phyloP scores from a whole-genome alignment of 1,284 basidiomycete genomes.

The Peniophora sp. region DNA sequence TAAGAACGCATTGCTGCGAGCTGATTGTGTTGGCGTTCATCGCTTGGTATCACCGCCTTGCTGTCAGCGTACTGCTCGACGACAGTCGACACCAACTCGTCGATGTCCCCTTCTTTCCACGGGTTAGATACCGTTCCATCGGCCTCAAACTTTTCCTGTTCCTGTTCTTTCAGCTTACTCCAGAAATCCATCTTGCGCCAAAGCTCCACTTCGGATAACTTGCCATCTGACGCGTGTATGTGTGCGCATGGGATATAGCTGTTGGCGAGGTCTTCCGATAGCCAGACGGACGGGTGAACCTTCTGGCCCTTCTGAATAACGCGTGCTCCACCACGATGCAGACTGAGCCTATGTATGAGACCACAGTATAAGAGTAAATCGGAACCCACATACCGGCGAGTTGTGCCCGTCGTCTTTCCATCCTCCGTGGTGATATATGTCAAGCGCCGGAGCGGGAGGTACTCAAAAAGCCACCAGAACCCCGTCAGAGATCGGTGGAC shows the following conservation, averaged over 20 bases:
- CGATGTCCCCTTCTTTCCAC: neutral
- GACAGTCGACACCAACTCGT: too few species aligned
- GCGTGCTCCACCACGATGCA: conserved; percentile 1
- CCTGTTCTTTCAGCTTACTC: neutral
- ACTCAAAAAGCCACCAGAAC: conserved; percentile 16
- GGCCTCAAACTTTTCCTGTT: neutral
- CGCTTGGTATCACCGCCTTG: too few species aligned
- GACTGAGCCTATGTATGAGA: neutral
- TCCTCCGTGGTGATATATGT: conserved; percentile 10
- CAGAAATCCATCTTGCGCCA: neutral
- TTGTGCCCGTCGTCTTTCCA: conserved; percentile 6
- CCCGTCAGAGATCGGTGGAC: conserved; percentile 13
- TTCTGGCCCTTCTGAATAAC: neutral
- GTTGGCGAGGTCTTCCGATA: neutral
- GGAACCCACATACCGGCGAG: conserved; percentile 6
- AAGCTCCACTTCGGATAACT: neutral
- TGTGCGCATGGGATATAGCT: neutral
- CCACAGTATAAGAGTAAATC: too few species aligned
- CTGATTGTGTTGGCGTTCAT: too few species aligned
- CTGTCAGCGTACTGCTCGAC: too few species aligned
- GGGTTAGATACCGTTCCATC: neutral
- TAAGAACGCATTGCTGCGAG: too few species aligned
- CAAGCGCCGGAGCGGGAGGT: conserved; percentile 19
- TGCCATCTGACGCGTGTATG: too few species aligned
- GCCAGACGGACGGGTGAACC: neutral